Base-by-base conservation (phyloP, 805 yeast species). In the Metschnikowia proteae region DNA sequence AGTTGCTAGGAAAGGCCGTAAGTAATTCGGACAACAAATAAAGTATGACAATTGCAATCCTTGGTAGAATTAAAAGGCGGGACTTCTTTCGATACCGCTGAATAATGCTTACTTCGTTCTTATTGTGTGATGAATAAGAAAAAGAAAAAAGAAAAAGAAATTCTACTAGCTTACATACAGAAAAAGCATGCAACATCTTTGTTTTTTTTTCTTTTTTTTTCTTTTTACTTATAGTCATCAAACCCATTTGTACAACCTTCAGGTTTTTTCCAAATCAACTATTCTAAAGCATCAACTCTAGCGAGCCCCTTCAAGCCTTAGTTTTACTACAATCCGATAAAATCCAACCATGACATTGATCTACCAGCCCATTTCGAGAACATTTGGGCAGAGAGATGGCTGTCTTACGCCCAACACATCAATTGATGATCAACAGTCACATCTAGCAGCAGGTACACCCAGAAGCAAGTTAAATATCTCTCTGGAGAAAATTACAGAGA, bases 331-430 rank as follows among this genome's bases (percentile, higher is more conserved):
- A 4, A 6, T 22, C n/a, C 11, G 13, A 17, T 8, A 6, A 23
- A 4, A n/a, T n/a, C 8, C n/a, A 31, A 17, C 29, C 35, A 65
- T 66, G 70, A 58, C 70, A 13, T 56, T 61, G 35, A 60, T 68
- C 45, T 65, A 62, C 46, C 73, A 69, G 46, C 74, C 74, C 39
- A 49, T 64, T 44, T 56, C 70, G 3, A 59, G 66, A 46, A 57
- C 66, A 5, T 50, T 59, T 42, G 60, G 57, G 47, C 64, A 55
- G 49, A 59, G 68, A 46, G 66, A 61, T 25, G 71, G 71, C 28
- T 65, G 70, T 53, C 58, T 66, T 35, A 67, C 71, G 1, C 71
- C 70, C 34, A 60, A 53, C 48, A 49, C 53, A 34, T 59, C 58
- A 44, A 45, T 26, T 25, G 58, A 55, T 17, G 53, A 50, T 8